A percentile compares a stretch with the other conserved stretches of the same genome.
Conservation (phyloP, 192 early-diverging fungal species). For the Spinellus fusiger region DNA sequence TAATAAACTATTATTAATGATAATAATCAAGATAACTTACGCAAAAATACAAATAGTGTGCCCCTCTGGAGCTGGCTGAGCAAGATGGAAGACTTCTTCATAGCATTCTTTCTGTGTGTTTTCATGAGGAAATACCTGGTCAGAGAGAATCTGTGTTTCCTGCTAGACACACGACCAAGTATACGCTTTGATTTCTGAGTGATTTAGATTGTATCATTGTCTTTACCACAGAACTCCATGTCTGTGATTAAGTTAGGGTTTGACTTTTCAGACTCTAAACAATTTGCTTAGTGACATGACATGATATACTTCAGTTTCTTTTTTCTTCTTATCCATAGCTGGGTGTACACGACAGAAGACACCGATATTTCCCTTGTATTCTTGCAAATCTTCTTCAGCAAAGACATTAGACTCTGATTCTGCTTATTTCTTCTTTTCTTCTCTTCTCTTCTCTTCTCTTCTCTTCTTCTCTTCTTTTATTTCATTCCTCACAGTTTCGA, state of each 20-base stretch:
- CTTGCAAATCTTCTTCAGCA: slow-evolving; percentile 88
- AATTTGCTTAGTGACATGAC: background rate
- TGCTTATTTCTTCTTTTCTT: slow-evolving; percentile 9
- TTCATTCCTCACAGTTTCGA: background rate
- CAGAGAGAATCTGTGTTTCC: slow-evolving; percentile 73
- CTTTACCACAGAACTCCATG: slow-evolving; percentile 51
- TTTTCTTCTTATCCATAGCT: slow-evolving; percentile 34
- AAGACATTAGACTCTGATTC: slow-evolving; percentile 74
- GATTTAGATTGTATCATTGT: slow-evolving; percentile 73
- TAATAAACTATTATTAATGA: too few species aligned
- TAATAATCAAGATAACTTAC: too few species aligned
- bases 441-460: background rate
- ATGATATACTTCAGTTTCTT: background rate
- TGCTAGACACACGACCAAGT: slow-evolving; percentile 31
- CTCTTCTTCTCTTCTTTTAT: background rate
- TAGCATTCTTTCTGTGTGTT: slow-evolving; percentile 77
- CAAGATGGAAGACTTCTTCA: slow-evolving; percentile 92
- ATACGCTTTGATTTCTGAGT: slow-evolving; percentile 40
- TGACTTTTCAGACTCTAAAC: background rate
- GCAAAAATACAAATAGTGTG: slow-evolving; percentile 98
- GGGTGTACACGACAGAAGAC: slow-evolving; percentile 96
- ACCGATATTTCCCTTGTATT: slow-evolving; percentile 95
- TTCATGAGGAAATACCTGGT: slow-evolving; percentile 70
- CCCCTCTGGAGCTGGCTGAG: slow-evolving; percentile 92
- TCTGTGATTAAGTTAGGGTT: background rate